A percentile compares a stretch with the other conserved stretches of the same genome.
phyloP scores from a whole-genome alignment of 768 basidiomycete species.

The Sistotremastrum suecicum region DNA sequence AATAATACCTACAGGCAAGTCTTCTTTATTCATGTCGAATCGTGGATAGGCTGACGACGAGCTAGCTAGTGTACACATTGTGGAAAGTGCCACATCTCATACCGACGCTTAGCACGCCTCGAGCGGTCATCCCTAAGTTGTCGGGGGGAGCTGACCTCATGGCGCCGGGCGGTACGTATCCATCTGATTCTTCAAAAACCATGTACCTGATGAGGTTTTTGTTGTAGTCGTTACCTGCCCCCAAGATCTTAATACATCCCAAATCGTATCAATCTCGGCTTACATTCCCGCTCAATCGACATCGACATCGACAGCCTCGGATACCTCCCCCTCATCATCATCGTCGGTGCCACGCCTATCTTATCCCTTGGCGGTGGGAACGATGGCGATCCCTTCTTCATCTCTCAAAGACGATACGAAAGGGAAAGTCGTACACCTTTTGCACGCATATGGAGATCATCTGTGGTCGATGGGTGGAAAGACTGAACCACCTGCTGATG shows the following conservation, averaged over 20 bases:
- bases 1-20: constrained; percentile 52
- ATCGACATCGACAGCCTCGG: constrained; percentile 39
- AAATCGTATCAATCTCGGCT: constrained; percentile 38
- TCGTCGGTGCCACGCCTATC: too few species aligned
- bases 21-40: neutral
- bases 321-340: too few species aligned
- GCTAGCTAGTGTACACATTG: constrained; percentile 47
- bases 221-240: too few species aligned
- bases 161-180: constrained; percentile 64
- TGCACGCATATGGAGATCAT: constrained; percentile 68
- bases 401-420: constrained; percentile 37
- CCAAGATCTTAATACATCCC: too few species aligned
- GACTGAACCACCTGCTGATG: constrained; percentile 37
- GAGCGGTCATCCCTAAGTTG: constrained; percentile 55
- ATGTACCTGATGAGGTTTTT: too few species aligned
- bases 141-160: constrained; percentile 77
- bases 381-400: constrained; percentile 44
- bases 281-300: constrained; percentile 27
- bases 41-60: neutral
- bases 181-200: neutral
- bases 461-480: constrained; percentile 65
- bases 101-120: constrained; percentile 57
- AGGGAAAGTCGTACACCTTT: constrained; percentile 62
- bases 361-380: constrained; percentile 63
- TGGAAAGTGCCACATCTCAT: constrained; percentile 63